These are phyloP conservation scores for Ottelia alismoides DNA, from an alignment of 106 monocot species.

Conservation along the genomic window DNA sequence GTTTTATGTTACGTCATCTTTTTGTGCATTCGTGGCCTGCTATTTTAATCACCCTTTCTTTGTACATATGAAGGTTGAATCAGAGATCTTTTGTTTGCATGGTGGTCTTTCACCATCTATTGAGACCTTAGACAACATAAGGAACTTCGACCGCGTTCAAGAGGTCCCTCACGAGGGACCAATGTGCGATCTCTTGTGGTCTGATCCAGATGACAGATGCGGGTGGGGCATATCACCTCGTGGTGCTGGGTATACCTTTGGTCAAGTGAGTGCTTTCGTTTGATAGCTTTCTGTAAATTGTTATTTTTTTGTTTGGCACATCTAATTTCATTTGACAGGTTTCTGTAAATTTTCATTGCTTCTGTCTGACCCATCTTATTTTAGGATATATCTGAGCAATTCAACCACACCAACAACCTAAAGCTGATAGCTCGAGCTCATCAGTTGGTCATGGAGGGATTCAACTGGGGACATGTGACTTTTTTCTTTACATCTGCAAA, in stretches of 20 bases:
- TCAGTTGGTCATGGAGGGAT: constrained; percentile 99
- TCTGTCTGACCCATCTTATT: constrained; percentile 3
- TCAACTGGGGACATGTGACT: constrained; percentile 96
- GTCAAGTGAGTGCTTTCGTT: constrained; percentile 55
- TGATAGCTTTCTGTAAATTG: background rate
- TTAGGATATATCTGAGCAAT: constrained; percentile 99
- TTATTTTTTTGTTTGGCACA: background rate
- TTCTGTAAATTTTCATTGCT: too few relatives aligned
- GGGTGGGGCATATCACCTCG: constrained; percentile 99
- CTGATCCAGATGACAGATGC: constrained; percentile 97
- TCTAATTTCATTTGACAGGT: too few relatives aligned
- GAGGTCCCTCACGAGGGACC: constrained; percentile 99
- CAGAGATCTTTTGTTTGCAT: constrained; percentile 97
- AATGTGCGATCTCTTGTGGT: constrained; percentile 99
- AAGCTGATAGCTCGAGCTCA: constrained; percentile 98
- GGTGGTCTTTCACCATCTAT: constrained; percentile 97
- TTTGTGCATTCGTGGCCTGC: background rate
- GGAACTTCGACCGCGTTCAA: constrained; percentile 96
- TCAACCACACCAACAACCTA: constrained; percentile 87
- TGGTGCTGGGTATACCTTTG: constrained; percentile 99
- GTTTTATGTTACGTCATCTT: background rate
- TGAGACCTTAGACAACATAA: constrained; percentile 93
- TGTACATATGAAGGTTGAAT: constrained; percentile 57
- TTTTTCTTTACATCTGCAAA: background rate
- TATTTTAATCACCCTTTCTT: background rate